Conservation (phyloP, 2,329 filamentous ascomycete species). For the Lasiodiplodia citricola region DNA sequence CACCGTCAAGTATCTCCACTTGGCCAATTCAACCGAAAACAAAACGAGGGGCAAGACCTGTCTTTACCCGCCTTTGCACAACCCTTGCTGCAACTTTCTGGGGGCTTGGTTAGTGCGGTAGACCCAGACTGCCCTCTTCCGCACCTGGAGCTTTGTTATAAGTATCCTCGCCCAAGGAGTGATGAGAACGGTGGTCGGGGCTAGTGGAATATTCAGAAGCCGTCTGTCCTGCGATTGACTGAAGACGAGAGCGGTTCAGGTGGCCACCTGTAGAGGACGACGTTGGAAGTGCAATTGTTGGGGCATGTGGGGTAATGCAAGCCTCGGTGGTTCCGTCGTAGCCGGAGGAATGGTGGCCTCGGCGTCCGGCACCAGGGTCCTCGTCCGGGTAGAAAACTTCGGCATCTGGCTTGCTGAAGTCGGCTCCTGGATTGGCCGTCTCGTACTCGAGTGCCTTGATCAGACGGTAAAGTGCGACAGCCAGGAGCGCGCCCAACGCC, state of each 20-base stretch:
- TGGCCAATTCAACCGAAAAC: background rate
- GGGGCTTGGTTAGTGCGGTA: background rate
- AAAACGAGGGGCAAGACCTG: background rate
- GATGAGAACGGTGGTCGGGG: background rate
- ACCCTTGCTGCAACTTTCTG: background rate
- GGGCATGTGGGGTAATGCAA: background rate
- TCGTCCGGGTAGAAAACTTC: constrained; percentile 44
- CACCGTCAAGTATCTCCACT: background rate
- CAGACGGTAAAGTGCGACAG: constrained; percentile 55
- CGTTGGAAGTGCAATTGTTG: background rate
- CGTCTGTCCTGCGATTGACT: constrained; percentile 9
- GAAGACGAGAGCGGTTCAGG: background rate
- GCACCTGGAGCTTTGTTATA: constrained; percentile 2
- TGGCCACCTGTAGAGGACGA: background rate
- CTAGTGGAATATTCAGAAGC: constrained; percentile 3
- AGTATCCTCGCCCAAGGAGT: background rate
- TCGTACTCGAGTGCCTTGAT: constrained; percentile 58
- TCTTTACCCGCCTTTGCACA: background rate
- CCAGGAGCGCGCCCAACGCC: constrained; percentile 50
- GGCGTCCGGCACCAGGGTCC: constrained; percentile 31
- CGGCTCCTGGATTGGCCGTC: constrained; percentile 55
- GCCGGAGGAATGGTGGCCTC: background rate
- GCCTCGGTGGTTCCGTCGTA: background rate
- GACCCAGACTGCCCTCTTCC: background rate
- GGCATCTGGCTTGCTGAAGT: constrained; percentile 51